Evolutionary conservation across 2,329 filamentous ascomycete genomes (phyloP).

Genomic region (Knufia fluminis): DNA sequence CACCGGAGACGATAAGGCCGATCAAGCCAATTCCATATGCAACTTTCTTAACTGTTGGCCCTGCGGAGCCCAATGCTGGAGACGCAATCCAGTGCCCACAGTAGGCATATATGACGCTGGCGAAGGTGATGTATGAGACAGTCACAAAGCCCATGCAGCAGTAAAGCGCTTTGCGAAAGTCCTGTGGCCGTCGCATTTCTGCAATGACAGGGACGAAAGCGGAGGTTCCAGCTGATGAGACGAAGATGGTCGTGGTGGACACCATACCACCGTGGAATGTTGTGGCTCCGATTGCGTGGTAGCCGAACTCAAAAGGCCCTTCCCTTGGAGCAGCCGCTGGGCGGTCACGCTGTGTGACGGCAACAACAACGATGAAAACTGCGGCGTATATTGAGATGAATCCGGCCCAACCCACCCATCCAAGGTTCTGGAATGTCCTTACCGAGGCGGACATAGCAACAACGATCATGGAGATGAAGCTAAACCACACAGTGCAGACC

Average conservation of each 20-base stretch:
- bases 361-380: slow-evolving; percentile 24
- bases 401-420: slow-evolving; percentile 54
- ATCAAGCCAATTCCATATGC: slow-evolving; percentile 61
- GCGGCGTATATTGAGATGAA: slow-evolving; percentile 52
- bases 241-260: slow-evolving; percentile 25
- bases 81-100: slow-evolving; percentile 52
- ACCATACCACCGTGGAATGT: slow-evolving; percentile 26
- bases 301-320: slow-evolving; percentile 26
- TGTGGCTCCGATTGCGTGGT: slow-evolving; percentile 21
- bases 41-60: slow-evolving; percentile 48
- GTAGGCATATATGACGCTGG: slow-evolving; percentile 59
- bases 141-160: slow-evolving; percentile 52
- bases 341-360: slow-evolving; percentile 28
- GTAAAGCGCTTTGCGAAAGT: slow-evolving; percentile 55
- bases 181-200: slow-evolving; percentile 52
- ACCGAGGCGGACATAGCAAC: slow-evolving; percentile 24
- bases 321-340: slow-evolving; percentile 27
- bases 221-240: slow-evolving; percentile 26
- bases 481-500: slow-evolving; percentile 24
- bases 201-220: slow-evolving; percentile 49
- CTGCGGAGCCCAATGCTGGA: slow-evolving; percentile 59
- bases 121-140: slow-evolving; percentile 55
- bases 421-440: slow-evolving; percentile 21
- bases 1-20: slow-evolving; percentile 62
- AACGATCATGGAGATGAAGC: slow-evolving; percentile 23